These are phyloP conservation scores for Escovopsis weberi DNA, from an alignment of 2,329 filamentous ascomycete species.

Conservation along the genomic window DNA sequence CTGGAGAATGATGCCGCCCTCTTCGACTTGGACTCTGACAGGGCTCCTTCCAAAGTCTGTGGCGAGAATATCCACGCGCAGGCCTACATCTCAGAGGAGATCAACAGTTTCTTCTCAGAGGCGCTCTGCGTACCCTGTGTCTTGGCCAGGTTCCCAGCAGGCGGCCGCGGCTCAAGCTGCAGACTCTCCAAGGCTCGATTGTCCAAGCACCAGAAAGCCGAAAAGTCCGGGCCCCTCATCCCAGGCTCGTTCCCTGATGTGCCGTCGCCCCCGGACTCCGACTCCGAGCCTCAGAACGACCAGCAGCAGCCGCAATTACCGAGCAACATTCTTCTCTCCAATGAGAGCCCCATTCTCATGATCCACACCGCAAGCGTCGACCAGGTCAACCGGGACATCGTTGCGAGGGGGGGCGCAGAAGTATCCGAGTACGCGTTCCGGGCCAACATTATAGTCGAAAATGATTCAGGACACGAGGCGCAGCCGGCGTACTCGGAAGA, in stretches of 20 bases:
- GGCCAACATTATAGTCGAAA: conserved; percentile 64
- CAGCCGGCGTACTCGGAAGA: conserved; percentile 64
- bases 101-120: conserved; percentile 65
- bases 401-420: conserved; percentile 41
- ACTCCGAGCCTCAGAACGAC: conserved; percentile 24
- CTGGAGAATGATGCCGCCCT: conserved; percentile 52
- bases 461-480: conserved; percentile 24
- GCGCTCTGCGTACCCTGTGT: conserved; percentile 67
- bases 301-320: conserved; percentile 6
- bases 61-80: conserved; percentile 62
- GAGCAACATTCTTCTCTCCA: conserved; percentile 62
- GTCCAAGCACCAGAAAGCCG: conserved; percentile 36
- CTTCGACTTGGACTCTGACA: conserved; percentile 26
- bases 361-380: conserved; percentile 71
- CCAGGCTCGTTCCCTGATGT: conserved; percentile 40
- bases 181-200: conserved; percentile 61
- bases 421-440: conserved; percentile 67
- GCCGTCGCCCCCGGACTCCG: conserved; percentile 43
- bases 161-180: conserved; percentile 40
- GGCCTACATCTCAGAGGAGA: conserved; percentile 48
- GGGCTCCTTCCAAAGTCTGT: conserved; percentile 55
- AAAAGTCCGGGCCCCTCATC: conserved; percentile 16
- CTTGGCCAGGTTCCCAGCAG: conserved; percentile 68
- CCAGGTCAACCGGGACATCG: conserved; percentile 60
- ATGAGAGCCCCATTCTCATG: conserved; percentile 84